These are phyloP conservation scores for Stipa capillata DNA, from an alignment of 176 grass and related monocot genomes.

Conservation along the genomic window DNA sequence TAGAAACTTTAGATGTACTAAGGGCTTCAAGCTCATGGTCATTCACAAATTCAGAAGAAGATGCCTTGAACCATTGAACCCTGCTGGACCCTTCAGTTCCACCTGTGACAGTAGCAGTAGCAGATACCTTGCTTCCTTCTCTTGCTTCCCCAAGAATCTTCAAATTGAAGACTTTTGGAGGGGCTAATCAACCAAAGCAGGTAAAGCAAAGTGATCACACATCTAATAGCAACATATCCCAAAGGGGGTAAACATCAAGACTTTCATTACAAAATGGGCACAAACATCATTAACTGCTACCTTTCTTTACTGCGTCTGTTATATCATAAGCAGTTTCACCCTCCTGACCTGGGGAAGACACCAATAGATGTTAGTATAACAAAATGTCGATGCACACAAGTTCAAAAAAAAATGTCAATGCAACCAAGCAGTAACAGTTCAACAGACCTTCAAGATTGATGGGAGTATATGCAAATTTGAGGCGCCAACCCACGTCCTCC, in stretches of 20 bases:
- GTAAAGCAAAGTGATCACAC: conserved; percentile 17
- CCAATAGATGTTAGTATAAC: conserved; percentile 20
- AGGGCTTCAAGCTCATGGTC: conserved; percentile 76
- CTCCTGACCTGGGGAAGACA: conserved; percentile 54
- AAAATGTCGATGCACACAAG: conserved; percentile 16
- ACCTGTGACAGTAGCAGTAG: conserved; percentile 57
- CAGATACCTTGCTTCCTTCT: conserved; percentile 86
- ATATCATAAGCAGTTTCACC: conserved; percentile 57
- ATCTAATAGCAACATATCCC: neutral
- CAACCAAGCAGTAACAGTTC: conserved; percentile 16
- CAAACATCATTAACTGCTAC: conserved; percentile 28
- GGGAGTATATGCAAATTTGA: conserved; percentile 84
- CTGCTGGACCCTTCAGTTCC: conserved; percentile 72
- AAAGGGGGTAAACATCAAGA: neutral
- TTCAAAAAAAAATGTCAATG: conserved; percentile 14
- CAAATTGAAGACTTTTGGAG: conserved; percentile 78
- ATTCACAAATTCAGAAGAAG: conserved; percentile 43
- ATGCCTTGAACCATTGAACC: conserved; percentile 96
- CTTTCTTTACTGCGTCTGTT: conserved; percentile 78
- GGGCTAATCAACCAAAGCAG: conserved; percentile 47
- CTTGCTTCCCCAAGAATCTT: conserved; percentile 72
- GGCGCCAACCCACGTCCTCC: conserved; percentile 50
- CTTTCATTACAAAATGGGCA: conserved; percentile 1
- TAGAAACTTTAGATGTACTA: conserved; percentile 78
- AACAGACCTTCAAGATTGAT: conserved; percentile 80